Percentiles rank a stretch among this genome's conserved stretches.
Conservation (phyloP, 225 moss, liverwort and hornwort species). For the Ulota crispa region DNA sequence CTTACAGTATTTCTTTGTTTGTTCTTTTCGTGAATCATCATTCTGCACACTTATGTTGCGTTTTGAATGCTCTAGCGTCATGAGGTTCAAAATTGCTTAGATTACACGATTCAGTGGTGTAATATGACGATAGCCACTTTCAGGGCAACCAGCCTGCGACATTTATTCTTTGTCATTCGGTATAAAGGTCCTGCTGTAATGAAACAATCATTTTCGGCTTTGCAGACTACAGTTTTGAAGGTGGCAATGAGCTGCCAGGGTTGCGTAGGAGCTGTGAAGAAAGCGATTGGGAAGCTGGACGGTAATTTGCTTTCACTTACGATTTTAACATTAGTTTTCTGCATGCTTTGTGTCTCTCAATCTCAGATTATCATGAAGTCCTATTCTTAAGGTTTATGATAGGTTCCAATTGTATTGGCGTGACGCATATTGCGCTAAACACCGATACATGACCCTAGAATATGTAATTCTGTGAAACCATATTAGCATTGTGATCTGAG, state of each 20-base stretch:
- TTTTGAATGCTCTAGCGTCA: background rate
- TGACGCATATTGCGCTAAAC: background rate
- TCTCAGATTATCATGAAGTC: background rate
- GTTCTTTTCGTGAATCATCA: background rate
- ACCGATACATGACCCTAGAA: background rate
- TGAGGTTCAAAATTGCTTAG: background rate
- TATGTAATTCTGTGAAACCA: background rate
- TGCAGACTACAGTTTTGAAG: conserved; percentile 84
- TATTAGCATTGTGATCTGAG: background rate
- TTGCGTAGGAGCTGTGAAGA: conserved; percentile 93
- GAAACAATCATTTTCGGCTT: conserved; percentile 13
- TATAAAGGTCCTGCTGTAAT: background rate
- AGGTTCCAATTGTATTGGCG: background rate
- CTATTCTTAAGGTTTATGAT: background rate
- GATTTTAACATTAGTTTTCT: background rate
- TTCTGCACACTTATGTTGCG: background rate
- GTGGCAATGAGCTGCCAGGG: conserved; percentile 92
- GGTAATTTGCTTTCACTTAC: conserved; percentile 41
- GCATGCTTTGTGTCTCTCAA: background rate
- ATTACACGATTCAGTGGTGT: background rate
- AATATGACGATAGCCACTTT: background rate
- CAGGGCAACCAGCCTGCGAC: background rate
- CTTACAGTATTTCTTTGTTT: background rate
- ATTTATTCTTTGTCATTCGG: background rate
- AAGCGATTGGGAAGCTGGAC: conserved; percentile 75